Evolutionary conservation across 2,329 filamentous ascomycete species (phyloP).

Genomic region (Ilyonectria sp.): DNA sequence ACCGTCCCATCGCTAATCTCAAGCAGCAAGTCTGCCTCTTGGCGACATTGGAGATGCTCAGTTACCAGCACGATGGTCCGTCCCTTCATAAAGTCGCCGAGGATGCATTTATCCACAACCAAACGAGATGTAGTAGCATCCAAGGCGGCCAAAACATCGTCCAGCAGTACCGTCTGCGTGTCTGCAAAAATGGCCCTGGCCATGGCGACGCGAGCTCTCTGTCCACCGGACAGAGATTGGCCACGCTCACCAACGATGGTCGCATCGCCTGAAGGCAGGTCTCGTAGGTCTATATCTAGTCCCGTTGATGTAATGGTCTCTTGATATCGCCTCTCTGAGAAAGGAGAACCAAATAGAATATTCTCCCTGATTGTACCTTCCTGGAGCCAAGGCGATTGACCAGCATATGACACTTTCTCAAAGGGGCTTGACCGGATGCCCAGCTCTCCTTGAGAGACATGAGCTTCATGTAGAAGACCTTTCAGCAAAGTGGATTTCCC

Average conservation of each 20-base stretch:
- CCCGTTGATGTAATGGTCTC: slow-evolving; percentile 79
- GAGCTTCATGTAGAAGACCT: slow-evolving; percentile 75
- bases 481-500: slow-evolving; percentile 79
- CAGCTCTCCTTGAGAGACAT: slow-evolving; percentile 55
- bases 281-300: slow-evolving; percentile 78
- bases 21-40: slow-evolving; percentile 6
- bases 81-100: slow-evolving; percentile 18
- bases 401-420: slow-evolving; percentile 18
- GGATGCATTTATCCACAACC: slow-evolving; percentile 16
- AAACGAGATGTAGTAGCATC: slow-evolving; percentile 63
- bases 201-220: slow-evolving; percentile 37
- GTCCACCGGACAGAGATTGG: slow-evolving; percentile 32
- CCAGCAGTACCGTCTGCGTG: slow-evolving; percentile 63
- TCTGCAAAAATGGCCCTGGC: slow-evolving; percentile 43
- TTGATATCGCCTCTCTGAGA: slow-evolving; percentile 74
- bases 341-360: slow-evolving; percentile 76
- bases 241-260: slow-evolving; percentile 67
- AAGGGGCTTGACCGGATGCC: slow-evolving; percentile 1
- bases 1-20: slow-evolving; percentile 1
- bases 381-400: slow-evolving; percentile 82
- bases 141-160: slow-evolving; percentile 83
- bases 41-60: background rate
- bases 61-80: slow-evolving; percentile 6
- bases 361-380: slow-evolving; percentile 82
- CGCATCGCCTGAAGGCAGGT: slow-evolving; percentile 77